Evolutionary conservation across 139 green algal genomes (phyloP).

Genomic region (Coccomyxa sp.): DNA sequence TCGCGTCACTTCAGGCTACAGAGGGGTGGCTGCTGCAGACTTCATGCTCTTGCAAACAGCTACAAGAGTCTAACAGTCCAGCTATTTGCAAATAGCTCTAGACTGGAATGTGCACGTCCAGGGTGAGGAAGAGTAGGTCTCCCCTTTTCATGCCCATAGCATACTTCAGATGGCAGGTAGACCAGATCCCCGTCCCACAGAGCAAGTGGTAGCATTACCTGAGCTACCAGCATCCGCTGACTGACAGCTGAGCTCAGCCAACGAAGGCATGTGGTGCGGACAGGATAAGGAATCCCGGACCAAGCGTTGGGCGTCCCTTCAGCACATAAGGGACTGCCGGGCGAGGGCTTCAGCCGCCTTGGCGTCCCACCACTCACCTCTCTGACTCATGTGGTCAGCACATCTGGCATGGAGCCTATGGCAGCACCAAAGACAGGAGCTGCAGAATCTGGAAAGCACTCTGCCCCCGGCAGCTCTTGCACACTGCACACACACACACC

Average conservation of each 20-base stretch:
- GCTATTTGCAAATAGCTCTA: not conserved
- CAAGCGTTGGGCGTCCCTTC: not conserved
- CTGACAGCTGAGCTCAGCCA: not conserved
- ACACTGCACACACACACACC: conserved; percentile 18
- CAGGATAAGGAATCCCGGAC: not conserved
- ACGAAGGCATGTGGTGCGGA: not conserved
- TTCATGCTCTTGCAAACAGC: not conserved
- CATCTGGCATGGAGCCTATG: conserved; percentile 16
- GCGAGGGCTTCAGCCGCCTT: not conserved
- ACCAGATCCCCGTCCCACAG: not conserved
- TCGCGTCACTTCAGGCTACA: no score
- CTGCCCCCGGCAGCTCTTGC: conserved; percentile 5
- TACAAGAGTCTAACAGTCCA: not conserved
- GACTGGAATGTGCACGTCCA: not conserved
- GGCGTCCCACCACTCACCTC: not conserved
- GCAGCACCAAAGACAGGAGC: conserved; percentile 18
- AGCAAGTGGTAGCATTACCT: not conserved
- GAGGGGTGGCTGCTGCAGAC: no score
- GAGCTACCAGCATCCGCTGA: not conserved
- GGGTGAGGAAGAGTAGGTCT: not conserved
- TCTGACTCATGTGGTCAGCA: conserved; percentile 16
- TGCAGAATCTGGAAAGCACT: conserved; percentile 29
- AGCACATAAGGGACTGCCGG: not conserved
- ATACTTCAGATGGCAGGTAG: not conserved
- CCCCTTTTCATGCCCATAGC: no score